phyloP scores from a whole-genome alignment of 768 basidiomycete species.

The Tricholoma sp. region DNA sequence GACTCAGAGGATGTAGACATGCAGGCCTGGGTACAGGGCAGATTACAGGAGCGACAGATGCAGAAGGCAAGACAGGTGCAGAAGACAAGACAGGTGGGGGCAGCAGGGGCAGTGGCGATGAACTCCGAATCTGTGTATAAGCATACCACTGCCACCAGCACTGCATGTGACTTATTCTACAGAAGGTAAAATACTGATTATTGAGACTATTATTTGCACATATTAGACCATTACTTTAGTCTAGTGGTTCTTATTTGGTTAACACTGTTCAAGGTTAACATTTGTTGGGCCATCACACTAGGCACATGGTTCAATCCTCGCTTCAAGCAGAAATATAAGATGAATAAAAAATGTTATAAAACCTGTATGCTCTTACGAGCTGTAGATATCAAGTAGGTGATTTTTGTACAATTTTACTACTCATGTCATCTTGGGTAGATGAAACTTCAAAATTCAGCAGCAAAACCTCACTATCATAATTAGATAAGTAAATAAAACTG shows the following conservation, averaged over 20 bases:
- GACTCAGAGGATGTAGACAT: not conserved
- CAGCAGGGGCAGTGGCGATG: too few species aligned
- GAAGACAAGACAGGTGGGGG: too few species aligned
- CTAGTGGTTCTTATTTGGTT: not conserved
- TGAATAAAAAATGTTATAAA: not conserved
- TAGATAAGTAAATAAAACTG: too few species aligned
- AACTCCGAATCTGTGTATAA: too few species aligned
- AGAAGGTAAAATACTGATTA: not conserved
- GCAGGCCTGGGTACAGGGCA: too few species aligned
- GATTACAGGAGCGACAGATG: too few species aligned
- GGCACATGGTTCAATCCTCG: not conserved
- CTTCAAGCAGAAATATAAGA: not conserved
- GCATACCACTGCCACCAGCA: too few species aligned
- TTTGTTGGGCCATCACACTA: not conserved
- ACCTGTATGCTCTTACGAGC: not conserved
- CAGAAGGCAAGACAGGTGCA: too few species aligned
- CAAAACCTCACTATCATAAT: too few species aligned
- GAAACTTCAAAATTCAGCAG: too few species aligned
- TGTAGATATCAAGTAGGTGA: not conserved
- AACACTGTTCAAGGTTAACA: not conserved
- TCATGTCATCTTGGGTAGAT: not conserved
- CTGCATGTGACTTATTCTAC: too few species aligned
- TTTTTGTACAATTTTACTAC: not conserved
- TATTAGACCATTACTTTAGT: not conserved
- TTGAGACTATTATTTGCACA: not conserved